Base-by-base conservation (phyloP, 2,329 filamentous ascomycete genomes). In the Myriosclerotinia scirpicola region DNA sequence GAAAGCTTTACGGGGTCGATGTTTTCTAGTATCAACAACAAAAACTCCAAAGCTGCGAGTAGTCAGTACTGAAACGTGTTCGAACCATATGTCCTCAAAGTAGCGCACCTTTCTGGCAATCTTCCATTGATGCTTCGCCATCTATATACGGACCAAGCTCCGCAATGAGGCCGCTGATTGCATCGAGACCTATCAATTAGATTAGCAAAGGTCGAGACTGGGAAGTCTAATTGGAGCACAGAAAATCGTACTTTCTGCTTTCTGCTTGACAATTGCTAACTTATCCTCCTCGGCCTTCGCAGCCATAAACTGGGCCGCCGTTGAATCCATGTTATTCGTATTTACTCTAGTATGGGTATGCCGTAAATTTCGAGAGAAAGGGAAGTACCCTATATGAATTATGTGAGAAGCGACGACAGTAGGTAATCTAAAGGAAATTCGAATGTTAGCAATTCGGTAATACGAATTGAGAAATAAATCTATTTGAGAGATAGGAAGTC, bases 21-120 rank as follows among this genome's bases (percentile, higher is more conserved):
- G 60, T 66, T 26, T n/a, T 53, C 15, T 36, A 74, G 53, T 17
- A 73, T 65, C 17, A 56, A 58, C 20, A 69, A 54, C 5, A 74
- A 56, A 17, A 73, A 62, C 22, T 66, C 56, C 26, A 72, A 50
- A 17, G 67, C 69, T 71, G 55, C 42, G 30, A 8, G n/a, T 15
- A 54, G 38, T 72, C 34, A 72, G 68, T 34, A 40, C 22, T 52
- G 34, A 48, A 26, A 42, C 4, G 34, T 36, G 44, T 50, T 26
- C 5, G 20, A 20, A 50, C 5, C 1, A 15, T 38, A 40, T 38
- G 14, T 20, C 22, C 4, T 26, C 14, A 11, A 44, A 38, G 22
- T 9, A 15, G 22, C 54, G 9, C 68, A 71, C 73, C 72, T 65
- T 65, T 72, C 67, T 67, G 15, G 67, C 70, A 62, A 71, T 72